phyloP scores from a whole-genome alignment of 768 basidiomycete species.

The Naganishia antarctica region DNA sequence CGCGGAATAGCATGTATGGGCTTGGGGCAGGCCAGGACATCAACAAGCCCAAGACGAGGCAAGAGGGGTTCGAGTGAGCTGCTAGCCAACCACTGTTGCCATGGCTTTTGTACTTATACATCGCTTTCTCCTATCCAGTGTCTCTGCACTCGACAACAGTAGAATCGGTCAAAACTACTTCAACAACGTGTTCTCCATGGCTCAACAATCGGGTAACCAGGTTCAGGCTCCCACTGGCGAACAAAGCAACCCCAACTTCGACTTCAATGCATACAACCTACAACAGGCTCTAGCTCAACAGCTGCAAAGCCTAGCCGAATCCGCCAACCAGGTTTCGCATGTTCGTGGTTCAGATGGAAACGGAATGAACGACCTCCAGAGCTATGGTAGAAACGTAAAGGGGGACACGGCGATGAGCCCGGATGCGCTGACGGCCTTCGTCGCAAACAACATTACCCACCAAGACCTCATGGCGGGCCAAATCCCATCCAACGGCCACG shows the following conservation, averaged over 20 bases:
- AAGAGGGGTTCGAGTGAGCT: constrained; percentile 17
- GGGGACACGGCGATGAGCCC: constrained; percentile 4
- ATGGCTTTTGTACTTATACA: background rate
- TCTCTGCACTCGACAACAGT: background rate
- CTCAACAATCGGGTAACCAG: background rate
- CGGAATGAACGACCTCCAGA: background rate
- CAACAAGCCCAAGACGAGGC: constrained; percentile 6
- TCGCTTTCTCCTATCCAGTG: background rate
- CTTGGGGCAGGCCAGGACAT: background rate
- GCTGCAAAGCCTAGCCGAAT: constrained; percentile 2
- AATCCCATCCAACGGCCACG: background rate
- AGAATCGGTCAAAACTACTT: constrained; percentile 7
- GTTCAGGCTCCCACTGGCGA: background rate
- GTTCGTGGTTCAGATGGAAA: background rate
- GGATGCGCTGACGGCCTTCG: constrained; percentile 1
- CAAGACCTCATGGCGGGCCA: constrained; percentile 9
- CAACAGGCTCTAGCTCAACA: constrained; percentile 17
- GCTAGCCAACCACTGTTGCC: background rate
- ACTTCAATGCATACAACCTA: constrained; percentile 3
- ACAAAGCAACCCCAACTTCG: background rate
- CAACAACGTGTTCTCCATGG: constrained; percentile 8
- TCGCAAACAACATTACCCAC: constrained; percentile 7
- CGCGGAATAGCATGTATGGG: constrained; percentile 6
- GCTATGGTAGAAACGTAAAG: background rate
- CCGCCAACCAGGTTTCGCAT: background rate